A percentile compares a stretch with the other conserved stretches of the same genome.
These are phyloP conservation scores for Chaetoceros tenuissimus DNA, from an alignment of 108 stramenopile species.

Conservation along the genomic window DNA sequence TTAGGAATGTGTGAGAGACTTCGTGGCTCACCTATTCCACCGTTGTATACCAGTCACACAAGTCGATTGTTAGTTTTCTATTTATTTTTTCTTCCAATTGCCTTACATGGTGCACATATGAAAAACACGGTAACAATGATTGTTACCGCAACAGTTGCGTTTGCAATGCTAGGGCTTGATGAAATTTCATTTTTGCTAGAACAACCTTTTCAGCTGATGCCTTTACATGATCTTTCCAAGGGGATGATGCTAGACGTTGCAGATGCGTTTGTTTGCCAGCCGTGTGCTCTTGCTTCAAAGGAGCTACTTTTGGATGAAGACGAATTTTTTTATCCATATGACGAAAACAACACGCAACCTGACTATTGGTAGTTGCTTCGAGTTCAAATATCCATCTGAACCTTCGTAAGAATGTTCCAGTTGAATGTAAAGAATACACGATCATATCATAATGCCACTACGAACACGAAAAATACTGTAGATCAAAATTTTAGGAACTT, in stretches of 20 bases:
- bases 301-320: not conserved
- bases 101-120: constrained; percentile 6
- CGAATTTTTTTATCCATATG: not conserved
- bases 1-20: constrained; percentile 21
- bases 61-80: constrained; percentile 29
- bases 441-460: too few relatives aligned
- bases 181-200: constrained; percentile 36
- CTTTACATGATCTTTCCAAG: constrained; percentile 17
- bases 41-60: constrained; percentile 36
- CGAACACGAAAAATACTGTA: too few relatives aligned
- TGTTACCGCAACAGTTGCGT: constrained; percentile 14
- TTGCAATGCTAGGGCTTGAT: constrained; percentile 42
- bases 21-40: constrained; percentile 34
- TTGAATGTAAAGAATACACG: too few relatives aligned
- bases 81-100: constrained; percentile 30
- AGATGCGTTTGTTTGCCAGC: constrained; percentile 25
- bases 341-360: not conserved
- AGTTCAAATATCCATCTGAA: too few relatives aligned
- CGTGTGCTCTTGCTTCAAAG: constrained; percentile 6
- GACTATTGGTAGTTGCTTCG: not conserved
- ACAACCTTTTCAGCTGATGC: constrained; percentile 37
- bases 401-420: too few relatives aligned
- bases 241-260: constrained; percentile 29
- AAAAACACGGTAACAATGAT: not conserved
- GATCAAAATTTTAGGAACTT: too few relatives aligned